Evolutionary conservation across 176 grass and related monocot species (phyloP), one percentile per base, ranked within the genome.

Genomic region (Oropetium thomaeum): DNA sequence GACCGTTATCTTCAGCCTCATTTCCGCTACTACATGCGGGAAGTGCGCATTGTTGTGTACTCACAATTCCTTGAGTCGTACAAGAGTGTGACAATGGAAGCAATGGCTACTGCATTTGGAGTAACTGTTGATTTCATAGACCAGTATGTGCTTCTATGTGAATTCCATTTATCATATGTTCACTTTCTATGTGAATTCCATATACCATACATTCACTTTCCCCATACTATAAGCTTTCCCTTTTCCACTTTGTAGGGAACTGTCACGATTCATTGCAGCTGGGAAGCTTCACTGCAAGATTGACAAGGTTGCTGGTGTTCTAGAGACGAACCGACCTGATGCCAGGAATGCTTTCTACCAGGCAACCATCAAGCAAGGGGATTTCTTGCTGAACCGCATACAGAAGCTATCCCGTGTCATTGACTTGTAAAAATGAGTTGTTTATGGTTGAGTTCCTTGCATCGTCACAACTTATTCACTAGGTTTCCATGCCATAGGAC

Each of bases 231-330:
- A 58, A 62, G 9, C 7, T 71, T 31, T 34, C n/a, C 11, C 3
- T 58, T 38, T 62, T 53, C 35, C 11, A 52, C 49, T 22, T 71
- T 47, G 17, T 69, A 92, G 96, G 64, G 96, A 98, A 78, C 45
- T 98, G 57, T 98, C 91, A 17, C 82, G 91, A 4, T 95, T 95
- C 69, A 95, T 98, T 89, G 96, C 96, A 58, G 91, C 91, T 65
- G 96, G 89, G n/a, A 92, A 98, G 73, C 87, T 98, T 74, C 96
- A 98, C 74, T 95, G 96, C 84, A 98, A 98, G 73, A 98, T 98
- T 10, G 96, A 98, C 39, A 94, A 93, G 59, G 95, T 94, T 75
- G 84, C 89, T 79, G 96, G 84, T 51, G 89, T 92, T 26, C 68
- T 98, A 23, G 96, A 98, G 74, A 98, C 96, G 4, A 98, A 98